Conservation (phyloP, 2,329 filamentous ascomycete genomes). For the Claviceps sp. region DNA sequence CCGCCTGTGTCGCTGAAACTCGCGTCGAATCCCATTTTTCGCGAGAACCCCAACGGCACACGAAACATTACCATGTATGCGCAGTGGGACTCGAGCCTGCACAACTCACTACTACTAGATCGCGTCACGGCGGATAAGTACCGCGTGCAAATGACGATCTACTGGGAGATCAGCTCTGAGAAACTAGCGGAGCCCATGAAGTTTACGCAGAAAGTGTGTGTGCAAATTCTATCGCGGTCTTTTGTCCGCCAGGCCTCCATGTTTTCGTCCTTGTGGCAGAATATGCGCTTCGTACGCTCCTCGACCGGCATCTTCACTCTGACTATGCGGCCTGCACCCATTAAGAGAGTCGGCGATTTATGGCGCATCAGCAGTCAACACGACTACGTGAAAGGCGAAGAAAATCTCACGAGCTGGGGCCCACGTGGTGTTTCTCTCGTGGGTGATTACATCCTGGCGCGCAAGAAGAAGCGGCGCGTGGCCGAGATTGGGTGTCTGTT, state of each 20-base stretch:
- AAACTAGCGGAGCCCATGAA: constrained; percentile 80
- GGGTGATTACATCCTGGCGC: constrained; percentile 68
- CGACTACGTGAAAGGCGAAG: constrained; percentile 93
- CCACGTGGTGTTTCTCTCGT: constrained; percentile 83
- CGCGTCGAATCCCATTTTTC: constrained; percentile 63
- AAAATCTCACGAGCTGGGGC: constrained; percentile 70
- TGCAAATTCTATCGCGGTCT: constrained; percentile 72
- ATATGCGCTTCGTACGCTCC: constrained; percentile 73
- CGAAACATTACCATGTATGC: constrained; percentile 74
- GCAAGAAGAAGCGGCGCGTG: constrained; percentile 59
- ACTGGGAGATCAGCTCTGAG: constrained; percentile 74
- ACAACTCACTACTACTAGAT: constrained; percentile 86
- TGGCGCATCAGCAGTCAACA: constrained; percentile 95
- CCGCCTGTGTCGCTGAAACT: constrained; percentile 67
- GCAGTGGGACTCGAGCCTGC: constrained; percentile 93
- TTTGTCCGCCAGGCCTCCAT: constrained; percentile 80
- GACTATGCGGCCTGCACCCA: constrained; percentile 72
- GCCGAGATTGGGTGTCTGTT: constrained; percentile 70
- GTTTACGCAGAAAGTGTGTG: constrained; percentile 66
- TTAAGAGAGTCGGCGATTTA: constrained; percentile 81
- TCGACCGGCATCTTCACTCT: constrained; percentile 78
- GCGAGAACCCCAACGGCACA: constrained; percentile 80
- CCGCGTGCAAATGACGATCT: constrained; percentile 73
- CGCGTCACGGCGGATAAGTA: constrained; percentile 86
- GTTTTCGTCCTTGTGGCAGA: constrained; percentile 77